Evolutionary conservation across 2,329 filamentous ascomycete species (phyloP).

Genomic region (Trichoderma sp.): DNA sequence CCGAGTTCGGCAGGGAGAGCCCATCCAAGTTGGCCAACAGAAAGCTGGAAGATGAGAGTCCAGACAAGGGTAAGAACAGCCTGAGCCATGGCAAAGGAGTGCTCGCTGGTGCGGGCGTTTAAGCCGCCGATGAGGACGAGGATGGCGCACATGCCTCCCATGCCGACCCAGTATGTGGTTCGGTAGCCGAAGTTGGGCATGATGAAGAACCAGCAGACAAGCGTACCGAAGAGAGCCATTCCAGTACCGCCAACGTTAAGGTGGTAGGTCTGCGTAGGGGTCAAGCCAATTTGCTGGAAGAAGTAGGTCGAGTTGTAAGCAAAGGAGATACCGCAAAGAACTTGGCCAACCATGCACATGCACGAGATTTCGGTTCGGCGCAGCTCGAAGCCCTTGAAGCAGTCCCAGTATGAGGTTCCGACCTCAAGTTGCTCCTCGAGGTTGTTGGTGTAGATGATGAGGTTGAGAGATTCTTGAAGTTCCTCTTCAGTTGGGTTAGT

Average conservation of each 20-base stretch:
- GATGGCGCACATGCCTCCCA: slow-evolving; percentile 38
- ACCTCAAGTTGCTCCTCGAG: slow-evolving; percentile 35
- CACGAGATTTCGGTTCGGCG: slow-evolving; percentile 51
- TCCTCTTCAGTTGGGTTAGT: slow-evolving; percentile 2
- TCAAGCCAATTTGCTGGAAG: slow-evolving; percentile 37
- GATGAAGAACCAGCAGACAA: slow-evolving; percentile 42
- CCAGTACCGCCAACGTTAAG: slow-evolving; percentile 39
- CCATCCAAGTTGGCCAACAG: slow-evolving; percentile 39
- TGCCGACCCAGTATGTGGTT: slow-evolving; percentile 43
- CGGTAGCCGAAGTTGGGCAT: slow-evolving; percentile 45
- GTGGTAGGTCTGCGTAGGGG: slow-evolving; percentile 29
- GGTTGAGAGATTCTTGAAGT: slow-evolving; percentile 29
- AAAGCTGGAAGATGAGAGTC: slow-evolving; percentile 36
- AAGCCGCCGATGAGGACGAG: slow-evolving; percentile 44
- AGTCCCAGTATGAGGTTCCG: slow-evolving; percentile 42
- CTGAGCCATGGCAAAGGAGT: slow-evolving; percentile 33
- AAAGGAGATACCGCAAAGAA: slow-evolving; percentile 25
- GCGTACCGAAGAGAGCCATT: slow-evolving; percentile 43
- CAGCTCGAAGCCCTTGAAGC: slow-evolving; percentile 44
- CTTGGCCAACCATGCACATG: slow-evolving; percentile 14
- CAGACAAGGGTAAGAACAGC: slow-evolving; percentile 35
- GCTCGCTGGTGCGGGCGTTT: slow-evolving; percentile 32
- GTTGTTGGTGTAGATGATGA: slow-evolving; percentile 44
- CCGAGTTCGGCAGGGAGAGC: slow-evolving; percentile 41
- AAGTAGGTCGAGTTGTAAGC: slow-evolving; percentile 41